Evolutionary conservation across 805 yeast genomes (phyloP).

Genomic region (Deakozyma indianensis): DNA sequence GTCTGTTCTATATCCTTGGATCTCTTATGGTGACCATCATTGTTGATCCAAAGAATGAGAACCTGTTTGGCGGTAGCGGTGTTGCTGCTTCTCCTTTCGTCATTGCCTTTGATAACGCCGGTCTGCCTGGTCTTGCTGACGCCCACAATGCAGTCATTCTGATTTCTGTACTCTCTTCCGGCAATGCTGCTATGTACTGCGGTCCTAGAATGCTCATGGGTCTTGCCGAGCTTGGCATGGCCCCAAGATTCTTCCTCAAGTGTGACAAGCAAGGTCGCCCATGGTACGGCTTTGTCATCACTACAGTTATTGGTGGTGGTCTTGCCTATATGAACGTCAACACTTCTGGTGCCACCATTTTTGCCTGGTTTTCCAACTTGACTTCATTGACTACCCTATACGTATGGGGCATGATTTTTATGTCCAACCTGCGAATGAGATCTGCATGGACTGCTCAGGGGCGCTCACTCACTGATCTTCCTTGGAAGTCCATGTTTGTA

Average conservation of each 20-base stretch:
- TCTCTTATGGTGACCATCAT: slow-evolving; percentile 44
- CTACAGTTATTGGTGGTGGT: slow-evolving; percentile 37
- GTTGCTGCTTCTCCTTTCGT: slow-evolving; percentile 38
- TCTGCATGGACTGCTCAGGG: slow-evolving; percentile 30
- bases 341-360: slow-evolving; percentile 48
- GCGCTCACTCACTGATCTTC: slow-evolving; percentile 30
- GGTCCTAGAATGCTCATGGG: slow-evolving; percentile 55
- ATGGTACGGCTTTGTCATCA: slow-evolving; percentile 38
- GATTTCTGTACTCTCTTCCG: slow-evolving; percentile 51
- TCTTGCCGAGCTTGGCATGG: slow-evolving; percentile 46
- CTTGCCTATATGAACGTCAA: slow-evolving; percentile 41
- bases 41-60: slow-evolving; percentile 43
- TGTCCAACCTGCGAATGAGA: slow-evolving; percentile 44
- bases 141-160: slow-evolving; percentile 49
- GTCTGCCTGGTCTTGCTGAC: slow-evolving; percentile 38
- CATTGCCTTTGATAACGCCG: slow-evolving; percentile 34
- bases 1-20: slow-evolving; percentile 38
- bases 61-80: slow-evolving; percentile 25
- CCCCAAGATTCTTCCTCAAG: slow-evolving; percentile 39
- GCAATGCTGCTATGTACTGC: slow-evolving; percentile 54
- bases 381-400: slow-evolving; percentile 56
- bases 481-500: slow-evolving; percentile 33
- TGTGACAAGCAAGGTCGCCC: slow-evolving; percentile 53
- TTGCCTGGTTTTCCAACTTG: slow-evolving; percentile 43
- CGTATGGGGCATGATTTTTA: slow-evolving; percentile 50